Evolutionary conservation across 2,329 filamentous ascomycete species (phyloP).

Genomic region (Tolypocladium nubicola): DNA sequence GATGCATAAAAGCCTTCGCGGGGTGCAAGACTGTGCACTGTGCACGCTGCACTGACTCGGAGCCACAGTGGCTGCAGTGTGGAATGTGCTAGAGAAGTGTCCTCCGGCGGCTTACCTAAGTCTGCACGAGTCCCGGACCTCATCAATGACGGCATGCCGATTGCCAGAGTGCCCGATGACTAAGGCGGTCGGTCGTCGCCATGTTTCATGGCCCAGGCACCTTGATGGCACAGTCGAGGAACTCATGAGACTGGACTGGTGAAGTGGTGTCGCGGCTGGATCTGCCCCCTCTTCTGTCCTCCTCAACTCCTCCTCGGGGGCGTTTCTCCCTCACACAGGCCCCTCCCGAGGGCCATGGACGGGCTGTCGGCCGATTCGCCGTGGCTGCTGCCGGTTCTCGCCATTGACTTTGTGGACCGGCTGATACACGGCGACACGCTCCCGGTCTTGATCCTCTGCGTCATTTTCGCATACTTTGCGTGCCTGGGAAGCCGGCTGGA

Average conservation of each 20-base stretch:
- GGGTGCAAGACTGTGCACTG: slow-evolving; percentile 1
- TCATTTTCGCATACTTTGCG: slow-evolving; percentile 8
- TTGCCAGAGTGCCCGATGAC: neutral
- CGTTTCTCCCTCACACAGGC: neutral
- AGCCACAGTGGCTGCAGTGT: neutral
- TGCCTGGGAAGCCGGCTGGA: slow-evolving; percentile 13
- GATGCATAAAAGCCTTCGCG: slow-evolving; percentile 11
- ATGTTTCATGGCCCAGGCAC: slow-evolving; percentile 6
- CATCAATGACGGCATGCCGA: neutral
- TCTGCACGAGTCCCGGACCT: neutral
- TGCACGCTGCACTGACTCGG: neutral
- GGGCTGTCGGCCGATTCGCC: slow-evolving; percentile 13
- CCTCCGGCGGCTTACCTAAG: neutral
- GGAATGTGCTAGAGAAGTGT: slow-evolving; percentile 8
- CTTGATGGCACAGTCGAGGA: slow-evolving; percentile 16
- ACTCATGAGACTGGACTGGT: neutral
- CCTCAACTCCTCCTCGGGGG: slow-evolving; percentile 1
- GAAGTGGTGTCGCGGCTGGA: neutral
- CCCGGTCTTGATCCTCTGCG: neutral
- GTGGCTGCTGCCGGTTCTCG: slow-evolving; percentile 9
- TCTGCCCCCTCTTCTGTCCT: slow-evolving; percentile 2
- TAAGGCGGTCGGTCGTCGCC: neutral
- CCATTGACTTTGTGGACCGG: slow-evolving; percentile 11
- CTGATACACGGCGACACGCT: neutral
- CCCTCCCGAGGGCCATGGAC: slow-evolving; percentile 13